Conservation (phyloP, 306 rosid species). For the Vigna unguiculata region DNA sequence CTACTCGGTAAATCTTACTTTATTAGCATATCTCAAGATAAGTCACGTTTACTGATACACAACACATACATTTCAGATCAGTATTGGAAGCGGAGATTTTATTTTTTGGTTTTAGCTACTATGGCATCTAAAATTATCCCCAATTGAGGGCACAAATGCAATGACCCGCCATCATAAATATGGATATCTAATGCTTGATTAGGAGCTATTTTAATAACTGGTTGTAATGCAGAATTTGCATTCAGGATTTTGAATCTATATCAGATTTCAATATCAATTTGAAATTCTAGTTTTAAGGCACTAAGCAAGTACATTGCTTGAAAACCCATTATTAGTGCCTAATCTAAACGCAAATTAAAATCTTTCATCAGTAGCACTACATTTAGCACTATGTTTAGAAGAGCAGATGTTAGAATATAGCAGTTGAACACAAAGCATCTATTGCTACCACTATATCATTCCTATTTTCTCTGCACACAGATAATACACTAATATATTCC, state of each 20-base stretch:
- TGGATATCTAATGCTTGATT: neutral
- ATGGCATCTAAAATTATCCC: neutral
- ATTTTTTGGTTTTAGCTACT: neutral
- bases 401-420: slow-evolving; percentile 10
- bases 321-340: neutral
- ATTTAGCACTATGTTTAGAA: neutral
- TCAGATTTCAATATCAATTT: neutral
- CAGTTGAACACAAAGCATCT: slow-evolving; percentile 8
- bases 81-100: neutral
- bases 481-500: neutral
- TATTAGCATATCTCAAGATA: neutral
- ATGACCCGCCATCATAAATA: neutral
- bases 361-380: neutral
- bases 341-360: neutral
- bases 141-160: neutral
- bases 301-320: neutral
- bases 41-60: neutral
- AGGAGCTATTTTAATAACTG: neutral
- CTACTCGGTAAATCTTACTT: neutral
- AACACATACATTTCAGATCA: neutral
- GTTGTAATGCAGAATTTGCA: neutral
- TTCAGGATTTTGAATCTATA: neutral
- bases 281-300: neutral
- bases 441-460: slow-evolving; percentile 10
- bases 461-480: slow-evolving; percentile 7